These are phyloP conservation scores for Solanum arcanum DNA, from an alignment of 257 asterid genomes.

Conservation along the genomic window DNA sequence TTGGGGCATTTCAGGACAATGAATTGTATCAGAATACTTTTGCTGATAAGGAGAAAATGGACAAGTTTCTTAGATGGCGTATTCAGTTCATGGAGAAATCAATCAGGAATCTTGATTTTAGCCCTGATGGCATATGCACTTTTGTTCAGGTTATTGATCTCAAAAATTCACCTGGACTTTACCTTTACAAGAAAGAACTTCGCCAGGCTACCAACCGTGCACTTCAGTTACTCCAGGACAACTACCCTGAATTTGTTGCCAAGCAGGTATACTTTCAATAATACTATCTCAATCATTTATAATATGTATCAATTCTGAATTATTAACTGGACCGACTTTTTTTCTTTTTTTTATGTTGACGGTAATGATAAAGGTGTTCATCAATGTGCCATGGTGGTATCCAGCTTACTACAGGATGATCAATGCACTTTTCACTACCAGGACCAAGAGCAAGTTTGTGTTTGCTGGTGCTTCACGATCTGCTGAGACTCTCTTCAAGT, in stretches of 20 bases:
- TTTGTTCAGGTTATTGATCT: slow-evolving; percentile 63
- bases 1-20: slow-evolving; percentile 72
- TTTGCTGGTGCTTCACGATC: slow-evolving; percentile 65
- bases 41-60: slow-evolving; percentile 55
- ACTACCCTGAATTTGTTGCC: slow-evolving; percentile 72
- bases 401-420: slow-evolving; percentile 70
- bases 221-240: slow-evolving; percentile 71
- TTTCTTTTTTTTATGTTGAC: not conserved
- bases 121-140: slow-evolving; percentile 50
- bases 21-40: slow-evolving; percentile 47
- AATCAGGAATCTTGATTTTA: slow-evolving; percentile 56
- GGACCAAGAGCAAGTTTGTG: slow-evolving; percentile 85
- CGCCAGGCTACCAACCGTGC: slow-evolving; percentile 65
- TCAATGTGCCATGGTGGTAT: slow-evolving; percentile 91
- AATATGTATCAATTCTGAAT: not conserved
- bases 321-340: not conserved
- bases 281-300: not conserved
- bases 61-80: slow-evolving; percentile 42
- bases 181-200: slow-evolving; percentile 52
- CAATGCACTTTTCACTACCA: slow-evolving; percentile 62
- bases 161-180: slow-evolving; percentile 54
- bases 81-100: slow-evolving; percentile 64
- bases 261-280: slow-evolving; percentile 40
- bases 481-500: slow-evolving; percentile 69
- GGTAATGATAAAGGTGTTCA: slow-evolving; percentile 35